Evolutionary conservation across 805 yeast genomes (phyloP).

Genomic region (Pichia rugopelliculosa): DNA sequence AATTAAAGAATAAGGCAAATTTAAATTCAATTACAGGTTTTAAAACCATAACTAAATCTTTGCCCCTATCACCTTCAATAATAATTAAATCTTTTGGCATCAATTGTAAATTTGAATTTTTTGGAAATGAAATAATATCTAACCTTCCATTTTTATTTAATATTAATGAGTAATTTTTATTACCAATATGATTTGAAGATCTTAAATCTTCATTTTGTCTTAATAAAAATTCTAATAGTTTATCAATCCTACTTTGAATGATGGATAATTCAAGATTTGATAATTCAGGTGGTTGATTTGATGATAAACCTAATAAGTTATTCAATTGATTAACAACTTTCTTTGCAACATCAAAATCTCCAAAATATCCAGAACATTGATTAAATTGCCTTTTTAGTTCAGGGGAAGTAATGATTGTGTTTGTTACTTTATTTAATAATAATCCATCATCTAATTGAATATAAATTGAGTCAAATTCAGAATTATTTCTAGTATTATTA

Average conservation of each 20-base stretch:
- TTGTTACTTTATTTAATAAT: conserved; percentile 42
- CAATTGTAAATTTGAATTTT: conserved; percentile 52
- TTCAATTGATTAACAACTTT: conserved; percentile 33
- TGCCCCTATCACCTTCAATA: conserved; percentile 80
- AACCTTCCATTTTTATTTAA: conserved; percentile 38
- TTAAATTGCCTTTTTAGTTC: conserved; percentile 44
- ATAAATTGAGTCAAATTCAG: conserved; percentile 14
- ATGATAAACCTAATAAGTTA: conserved; percentile 17
- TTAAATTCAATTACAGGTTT: conserved; percentile 58
- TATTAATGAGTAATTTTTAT: conserved; percentile 31
- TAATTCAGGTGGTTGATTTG: background rate
- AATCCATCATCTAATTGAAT: conserved; percentile 55
- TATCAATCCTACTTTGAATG: conserved; percentile 21
- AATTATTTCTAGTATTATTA: background rate
- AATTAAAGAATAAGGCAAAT: conserved; percentile 64
- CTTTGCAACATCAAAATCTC: conserved; percentile 33
- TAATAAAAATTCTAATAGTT: conserved; percentile 33
- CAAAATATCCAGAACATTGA: conserved; percentile 49
- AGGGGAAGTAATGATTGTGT: conserved; percentile 47
- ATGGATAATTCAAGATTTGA: conserved; percentile 8
- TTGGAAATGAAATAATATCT: conserved; percentile 63
- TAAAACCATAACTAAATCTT: conserved; percentile 65
- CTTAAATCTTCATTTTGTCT: conserved; percentile 39
- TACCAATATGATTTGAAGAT: conserved; percentile 25
- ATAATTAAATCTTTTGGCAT: conserved; percentile 60